Evolutionary conservation across 768 basidiomycete genomes (phyloP).

Genomic region (Macrolepiota fuliginosa): DNA sequence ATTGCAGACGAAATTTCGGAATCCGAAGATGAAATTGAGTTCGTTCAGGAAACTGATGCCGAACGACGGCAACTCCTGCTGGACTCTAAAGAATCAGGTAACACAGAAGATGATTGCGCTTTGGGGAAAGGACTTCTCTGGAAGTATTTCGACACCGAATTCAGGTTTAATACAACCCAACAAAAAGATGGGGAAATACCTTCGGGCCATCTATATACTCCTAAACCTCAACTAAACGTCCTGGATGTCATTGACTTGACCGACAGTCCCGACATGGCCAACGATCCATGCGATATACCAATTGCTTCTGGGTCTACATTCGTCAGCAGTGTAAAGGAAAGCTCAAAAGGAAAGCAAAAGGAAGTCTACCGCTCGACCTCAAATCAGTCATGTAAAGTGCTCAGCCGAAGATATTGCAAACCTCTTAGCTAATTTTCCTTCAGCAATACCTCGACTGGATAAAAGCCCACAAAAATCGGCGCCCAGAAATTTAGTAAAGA

Average conservation of each 20-base stretch:
- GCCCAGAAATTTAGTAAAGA: constrained; percentile 36
- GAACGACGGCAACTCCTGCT: constrained; percentile 53
- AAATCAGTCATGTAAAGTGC: not conserved
- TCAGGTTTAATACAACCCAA: constrained; percentile 33
- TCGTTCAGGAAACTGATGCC: constrained; percentile 38
- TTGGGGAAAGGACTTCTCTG: constrained; percentile 37
- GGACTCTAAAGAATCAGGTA: constrained; percentile 34
- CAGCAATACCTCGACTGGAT: constrained; percentile 3
- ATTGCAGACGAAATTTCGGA: constrained; percentile 20
- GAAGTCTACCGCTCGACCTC: not conserved
- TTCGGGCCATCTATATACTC: not conserved
- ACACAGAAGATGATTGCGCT: constrained; percentile 37
- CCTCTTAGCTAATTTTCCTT: not conserved
- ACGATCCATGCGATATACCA: constrained; percentile 24
- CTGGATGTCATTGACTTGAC: constrained; percentile 11
- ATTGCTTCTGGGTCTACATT: constrained; percentile 33
- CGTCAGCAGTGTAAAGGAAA: constrained; percentile 15
- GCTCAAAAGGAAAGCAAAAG: constrained; percentile 15
- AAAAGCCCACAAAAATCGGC: constrained; percentile 16
- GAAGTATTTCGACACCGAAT: constrained; percentile 49
- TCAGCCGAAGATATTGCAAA: not conserved
- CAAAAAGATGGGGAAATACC: not conserved
- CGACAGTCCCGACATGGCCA: constrained; percentile 19
- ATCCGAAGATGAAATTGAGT: constrained; percentile 36
- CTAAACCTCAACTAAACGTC: not conserved